Percentiles rank a stretch among this genome's conserved stretches.
These are phyloP conservation scores for Monosporozyma servazzii DNA, from an alignment of 805 yeast species.

Conservation along the genomic window DNA sequence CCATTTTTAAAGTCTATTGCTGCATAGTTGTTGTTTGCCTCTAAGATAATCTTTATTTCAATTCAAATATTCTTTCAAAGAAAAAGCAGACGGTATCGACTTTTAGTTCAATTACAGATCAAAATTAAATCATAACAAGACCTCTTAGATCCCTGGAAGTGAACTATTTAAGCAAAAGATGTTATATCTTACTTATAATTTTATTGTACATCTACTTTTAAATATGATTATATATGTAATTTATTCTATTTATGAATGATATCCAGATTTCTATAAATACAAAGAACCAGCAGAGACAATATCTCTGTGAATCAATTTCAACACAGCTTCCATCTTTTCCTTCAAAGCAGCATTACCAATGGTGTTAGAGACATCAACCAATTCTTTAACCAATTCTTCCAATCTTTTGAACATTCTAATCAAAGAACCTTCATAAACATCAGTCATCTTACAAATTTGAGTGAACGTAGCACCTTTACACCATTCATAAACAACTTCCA, in stretches of 20 bases:
- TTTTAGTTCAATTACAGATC: background rate
- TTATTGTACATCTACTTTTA: background rate
- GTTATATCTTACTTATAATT: background rate
- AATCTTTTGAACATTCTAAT: slow-evolving; percentile 90
- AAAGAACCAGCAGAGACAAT: slow-evolving; percentile 94
- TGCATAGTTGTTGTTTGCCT: background rate
- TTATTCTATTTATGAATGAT: background rate
- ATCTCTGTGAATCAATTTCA: slow-evolving; percentile 85
- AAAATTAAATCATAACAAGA: background rate
- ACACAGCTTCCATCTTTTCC: slow-evolving; percentile 79
- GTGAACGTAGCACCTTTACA: slow-evolving; percentile 93
- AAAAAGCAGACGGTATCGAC: background rate
- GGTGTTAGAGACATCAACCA: slow-evolving; percentile 85
- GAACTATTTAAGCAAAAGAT: background rate
- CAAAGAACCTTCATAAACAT: slow-evolving; percentile 93
- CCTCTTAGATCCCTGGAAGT: too few relatives aligned
- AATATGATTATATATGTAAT: background rate
- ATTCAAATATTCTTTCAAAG: background rate
- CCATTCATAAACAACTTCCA: slow-evolving; percentile 97
- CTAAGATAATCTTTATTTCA: background rate
- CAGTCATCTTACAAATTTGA: slow-evolving; percentile 97
- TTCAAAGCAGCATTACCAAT: slow-evolving; percentile 85
- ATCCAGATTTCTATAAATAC: slow-evolving; percentile 37
- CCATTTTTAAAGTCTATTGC: background rate
- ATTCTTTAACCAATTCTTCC: slow-evolving; percentile 86